A percentile compares a stretch with the other conserved stretches of the same genome.
phyloP scores from a whole-genome alignment of 345 rosid genomes.

The Eucalyptus sideroxylon region DNA sequence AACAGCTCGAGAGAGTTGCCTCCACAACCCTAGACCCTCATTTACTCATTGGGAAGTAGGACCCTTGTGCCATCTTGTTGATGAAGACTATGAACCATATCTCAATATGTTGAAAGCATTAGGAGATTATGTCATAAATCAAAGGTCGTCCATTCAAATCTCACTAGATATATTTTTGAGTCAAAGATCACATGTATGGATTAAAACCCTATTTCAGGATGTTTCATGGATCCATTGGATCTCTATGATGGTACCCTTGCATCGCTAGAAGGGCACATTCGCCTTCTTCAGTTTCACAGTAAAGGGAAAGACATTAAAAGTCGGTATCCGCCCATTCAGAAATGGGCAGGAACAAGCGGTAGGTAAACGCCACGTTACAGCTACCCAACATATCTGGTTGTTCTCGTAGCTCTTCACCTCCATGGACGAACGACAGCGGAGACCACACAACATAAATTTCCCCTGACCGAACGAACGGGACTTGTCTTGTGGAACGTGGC shows the following conservation, averaged over 20 bases:
- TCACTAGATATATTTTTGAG: neutral
- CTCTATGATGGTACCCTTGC: neutral
- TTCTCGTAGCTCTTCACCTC: neutral
- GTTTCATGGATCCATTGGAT: neutral
- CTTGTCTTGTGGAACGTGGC: neutral
- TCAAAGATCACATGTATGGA: neutral
- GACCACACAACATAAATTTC: neutral
- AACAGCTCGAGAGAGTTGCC: rapidly evolving
- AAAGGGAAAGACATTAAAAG: neutral
- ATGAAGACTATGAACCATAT: neutral
- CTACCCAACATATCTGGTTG: neutral
- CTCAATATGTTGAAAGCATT: rapidly evolving
- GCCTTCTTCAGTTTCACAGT: neutral
- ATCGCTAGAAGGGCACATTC: neutral
- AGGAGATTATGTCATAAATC: neutral
- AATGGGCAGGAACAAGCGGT: neutral
- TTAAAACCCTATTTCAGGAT: neutral
- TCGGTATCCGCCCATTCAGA: neutral
- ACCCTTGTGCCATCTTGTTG: rapidly evolving
- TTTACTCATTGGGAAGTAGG: rapidly evolving
- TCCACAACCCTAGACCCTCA: rapidly evolving
- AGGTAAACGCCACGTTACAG: neutral
- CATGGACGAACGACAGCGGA: neutral
- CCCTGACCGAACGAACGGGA: neutral
- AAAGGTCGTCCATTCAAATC: neutral